Evolutionary conservation across 768 basidiomycete genomes (phyloP).

Genomic region (Tylopilus felleus): DNA sequence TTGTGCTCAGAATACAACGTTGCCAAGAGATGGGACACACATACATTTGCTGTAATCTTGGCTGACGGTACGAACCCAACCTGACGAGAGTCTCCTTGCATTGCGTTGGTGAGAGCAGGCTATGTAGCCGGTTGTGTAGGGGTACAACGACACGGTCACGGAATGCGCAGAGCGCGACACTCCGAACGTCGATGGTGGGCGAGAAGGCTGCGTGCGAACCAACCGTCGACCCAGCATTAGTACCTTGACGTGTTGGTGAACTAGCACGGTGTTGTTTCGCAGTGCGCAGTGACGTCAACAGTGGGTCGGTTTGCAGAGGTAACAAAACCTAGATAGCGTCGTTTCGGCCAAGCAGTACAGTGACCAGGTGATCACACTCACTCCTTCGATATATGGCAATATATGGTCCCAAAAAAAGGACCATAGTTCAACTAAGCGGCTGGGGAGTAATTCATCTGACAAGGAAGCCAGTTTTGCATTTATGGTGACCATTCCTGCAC

Average conservation of each 20-base stretch:
- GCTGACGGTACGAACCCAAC: conserved; percentile 54
- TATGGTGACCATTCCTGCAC: conserved; percentile 87
- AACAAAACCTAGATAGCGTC: conserved; percentile 46
- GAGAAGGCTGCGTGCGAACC: conserved; percentile 30
- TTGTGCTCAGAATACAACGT: conserved; percentile 2
- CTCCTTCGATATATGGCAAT: conserved; percentile 83
- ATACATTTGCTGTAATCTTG: conserved; percentile 80
- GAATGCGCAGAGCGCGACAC: conserved; percentile 75
- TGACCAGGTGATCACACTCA: conserved; percentile 35
- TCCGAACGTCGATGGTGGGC: conserved; percentile 73
- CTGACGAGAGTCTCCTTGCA: conserved; percentile 57
- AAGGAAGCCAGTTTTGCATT: conserved; percentile 76
- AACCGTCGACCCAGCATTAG: conserved; percentile 37
- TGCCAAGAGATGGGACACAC: conserved; percentile 17
- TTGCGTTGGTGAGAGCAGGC: conserved; percentile 51
- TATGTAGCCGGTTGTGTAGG: conserved; percentile 51
- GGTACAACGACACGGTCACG: conserved; percentile 77
- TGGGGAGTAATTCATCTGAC: conserved; percentile 76
- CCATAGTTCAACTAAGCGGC: conserved; percentile 84
- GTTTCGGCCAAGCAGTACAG: background rate
- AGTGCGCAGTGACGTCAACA: conserved; percentile 64
- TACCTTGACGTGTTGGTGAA: conserved; percentile 51
- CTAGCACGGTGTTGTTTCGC: conserved; percentile 53
- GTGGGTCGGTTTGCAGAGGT: conserved; percentile 58
- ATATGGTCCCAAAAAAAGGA: conserved; percentile 92